Conservation (phyloP, 805 yeast species). For the Saccharomycopsis malanga region DNA sequence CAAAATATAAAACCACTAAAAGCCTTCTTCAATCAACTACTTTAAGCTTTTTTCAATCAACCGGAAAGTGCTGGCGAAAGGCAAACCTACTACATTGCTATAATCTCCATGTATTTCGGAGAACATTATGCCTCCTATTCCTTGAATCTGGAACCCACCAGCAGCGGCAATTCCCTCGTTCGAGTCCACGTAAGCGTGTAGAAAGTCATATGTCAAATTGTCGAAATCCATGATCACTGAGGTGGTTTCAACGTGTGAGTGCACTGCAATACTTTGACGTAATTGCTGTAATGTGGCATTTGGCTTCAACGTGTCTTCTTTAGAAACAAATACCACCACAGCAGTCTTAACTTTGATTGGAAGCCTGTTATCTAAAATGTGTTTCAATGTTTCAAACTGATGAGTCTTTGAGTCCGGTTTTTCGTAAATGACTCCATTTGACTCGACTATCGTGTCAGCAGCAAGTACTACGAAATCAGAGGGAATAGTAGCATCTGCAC, state of each 20-base stretch:
- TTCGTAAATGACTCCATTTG: conserved; percentile 58
- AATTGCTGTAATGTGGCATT: conserved; percentile 36
- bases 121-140: conserved; percentile 59
- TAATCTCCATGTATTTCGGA: conserved; percentile 68
- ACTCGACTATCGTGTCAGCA: conserved; percentile 77
- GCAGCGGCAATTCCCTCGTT: conserved; percentile 80
- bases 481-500: not conserved
- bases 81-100: conserved; percentile 83
- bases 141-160: conserved; percentile 88
- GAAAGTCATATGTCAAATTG: conserved; percentile 43
- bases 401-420: conserved; percentile 60
- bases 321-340: conserved; percentile 22
- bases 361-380: conserved; percentile 34
- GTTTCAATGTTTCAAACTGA: conserved; percentile 43
- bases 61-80: conserved; percentile 31
- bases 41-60: conserved; percentile 3
- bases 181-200: conserved; percentile 55
- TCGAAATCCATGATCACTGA: conserved; percentile 34
- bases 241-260: conserved; percentile 35
- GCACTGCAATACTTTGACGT: conserved; percentile 1
- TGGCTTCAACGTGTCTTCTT: conserved; percentile 45
- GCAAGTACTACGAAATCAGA: conserved; percentile 44
- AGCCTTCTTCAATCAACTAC: too few relatives aligned
- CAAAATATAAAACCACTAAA: too few relatives aligned
- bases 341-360: conserved; percentile 20